phyloP scores from a whole-genome alignment of 768 basidiomycete species.

The Cantharellus cinnabarinus region DNA sequence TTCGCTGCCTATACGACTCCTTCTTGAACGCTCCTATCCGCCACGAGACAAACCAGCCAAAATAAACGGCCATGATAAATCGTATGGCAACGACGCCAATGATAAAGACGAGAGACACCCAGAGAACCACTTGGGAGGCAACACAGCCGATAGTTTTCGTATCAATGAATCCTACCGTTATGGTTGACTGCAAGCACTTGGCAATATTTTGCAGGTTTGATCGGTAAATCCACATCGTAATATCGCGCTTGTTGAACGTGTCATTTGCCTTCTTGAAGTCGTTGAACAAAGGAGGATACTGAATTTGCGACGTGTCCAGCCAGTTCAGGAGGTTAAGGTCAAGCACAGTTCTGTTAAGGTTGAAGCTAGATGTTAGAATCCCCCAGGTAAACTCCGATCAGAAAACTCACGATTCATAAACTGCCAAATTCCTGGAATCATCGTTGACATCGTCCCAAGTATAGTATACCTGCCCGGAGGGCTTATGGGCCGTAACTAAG shows the following conservation, averaged over 20 bases:
- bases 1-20: constrained; percentile 83
- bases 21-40: constrained; percentile 79
- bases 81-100: constrained; percentile 90
- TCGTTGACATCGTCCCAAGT: constrained; percentile 73
- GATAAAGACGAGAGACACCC: constrained; percentile 89
- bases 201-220: constrained; percentile 45
- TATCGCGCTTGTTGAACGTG: constrained; percentile 62
- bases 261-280: constrained; percentile 46
- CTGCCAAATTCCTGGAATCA: constrained; percentile 58
- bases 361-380: neutral
- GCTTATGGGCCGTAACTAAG: constrained; percentile 24
- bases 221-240: constrained; percentile 71
- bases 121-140: constrained; percentile 84
- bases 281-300: constrained; percentile 69
- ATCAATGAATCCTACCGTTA: constrained; percentile 85
- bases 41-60: constrained; percentile 97
- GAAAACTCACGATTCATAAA: constrained; percentile 68
- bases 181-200: constrained; percentile 67
- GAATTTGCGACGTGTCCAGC: constrained; percentile 64
- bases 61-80: constrained; percentile 91
- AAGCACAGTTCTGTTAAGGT: constrained; percentile 48
- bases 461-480: constrained; percentile 79
- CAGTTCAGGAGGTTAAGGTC: constrained; percentile 71
- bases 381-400: neutral
- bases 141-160: constrained; percentile 89